Evolutionary conservation across 2,329 filamentous ascomycete species (phyloP).

Genomic region (Podosphaera fusca): DNA sequence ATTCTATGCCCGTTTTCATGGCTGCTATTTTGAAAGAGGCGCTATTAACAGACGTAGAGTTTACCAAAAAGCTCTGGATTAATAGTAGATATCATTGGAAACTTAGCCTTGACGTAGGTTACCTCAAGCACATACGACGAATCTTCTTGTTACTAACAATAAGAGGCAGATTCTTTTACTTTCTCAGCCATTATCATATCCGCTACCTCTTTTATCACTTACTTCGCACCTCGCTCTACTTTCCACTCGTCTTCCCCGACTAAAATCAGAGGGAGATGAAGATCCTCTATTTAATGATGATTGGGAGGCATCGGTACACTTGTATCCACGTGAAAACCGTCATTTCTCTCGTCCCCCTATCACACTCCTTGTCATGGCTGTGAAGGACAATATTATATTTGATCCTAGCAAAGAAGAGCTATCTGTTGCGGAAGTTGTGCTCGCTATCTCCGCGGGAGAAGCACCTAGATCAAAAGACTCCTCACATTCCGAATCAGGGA

Average conservation of each 20-base stretch:
- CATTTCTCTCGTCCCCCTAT: slow-evolving; percentile 45
- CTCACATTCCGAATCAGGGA: slow-evolving; percentile 21
- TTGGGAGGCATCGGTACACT: slow-evolving; percentile 60
- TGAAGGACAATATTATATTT: slow-evolving; percentile 77
- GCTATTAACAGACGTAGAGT: slow-evolving; percentile 47
- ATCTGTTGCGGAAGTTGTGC: slow-evolving; percentile 69
- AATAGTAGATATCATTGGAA: slow-evolving; percentile 91
- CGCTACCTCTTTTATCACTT: slow-evolving; percentile 73
- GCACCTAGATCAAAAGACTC: slow-evolving; percentile 7
- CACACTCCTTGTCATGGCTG: slow-evolving; percentile 70
- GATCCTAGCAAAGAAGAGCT: slow-evolving; percentile 83
- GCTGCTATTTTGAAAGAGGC: slow-evolving; percentile 76
- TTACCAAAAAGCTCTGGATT: slow-evolving; percentile 56
- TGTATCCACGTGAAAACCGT: slow-evolving; percentile 30
- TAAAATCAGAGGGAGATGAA: slow-evolving; percentile 80
- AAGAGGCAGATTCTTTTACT: slow-evolving; percentile 59
- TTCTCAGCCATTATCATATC: slow-evolving; percentile 81
- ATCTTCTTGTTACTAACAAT: neutral
- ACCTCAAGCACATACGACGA: neutral
- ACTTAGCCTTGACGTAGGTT: slow-evolving; percentile 64
- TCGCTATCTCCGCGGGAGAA: slow-evolving; percentile 61
- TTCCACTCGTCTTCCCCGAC: slow-evolving; percentile 57
- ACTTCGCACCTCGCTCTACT: slow-evolving; percentile 86
- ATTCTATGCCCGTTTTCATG: slow-evolving; percentile 69
- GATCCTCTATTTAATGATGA: slow-evolving; percentile 97